Conservation (phyloP, 768 basidiomycete genomes). For the Clitopilus passeckerianus region DNA sequence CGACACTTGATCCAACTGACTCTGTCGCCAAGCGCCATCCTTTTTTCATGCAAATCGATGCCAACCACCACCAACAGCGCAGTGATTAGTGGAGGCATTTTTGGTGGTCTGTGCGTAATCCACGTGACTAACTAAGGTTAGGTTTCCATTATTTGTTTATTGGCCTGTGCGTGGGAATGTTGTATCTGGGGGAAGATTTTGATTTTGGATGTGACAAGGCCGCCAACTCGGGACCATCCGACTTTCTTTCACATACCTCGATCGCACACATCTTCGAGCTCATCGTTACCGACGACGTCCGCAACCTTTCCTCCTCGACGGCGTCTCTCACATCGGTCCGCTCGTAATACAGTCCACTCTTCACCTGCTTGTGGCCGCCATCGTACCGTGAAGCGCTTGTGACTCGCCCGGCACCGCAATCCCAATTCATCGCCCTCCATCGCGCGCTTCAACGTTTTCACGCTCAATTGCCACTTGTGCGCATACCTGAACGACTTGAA, state of each 20-base stretch:
- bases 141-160: conserved; percentile 27
- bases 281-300: conserved; percentile 22
- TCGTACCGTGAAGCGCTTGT: conserved; percentile 4
- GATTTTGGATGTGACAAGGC: conserved; percentile 38
- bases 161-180: conserved; percentile 45
- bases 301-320: conserved; percentile 15
- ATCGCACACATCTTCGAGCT: conserved; percentile 32
- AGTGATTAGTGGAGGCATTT: not conserved
- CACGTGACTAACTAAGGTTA: conserved; percentile 33
- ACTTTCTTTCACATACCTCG: conserved; percentile 46
- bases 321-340: conserved; percentile 10
- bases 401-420: not conserved
- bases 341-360: conserved; percentile 6
- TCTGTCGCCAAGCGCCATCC: not conserved
- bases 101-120: not conserved
- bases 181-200: conserved; percentile 30
- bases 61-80: not conserved
- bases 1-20: too few species aligned
- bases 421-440: conserved; percentile 4
- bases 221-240: conserved; percentile 39
- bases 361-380: conserved; percentile 9
- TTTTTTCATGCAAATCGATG: not conserved
- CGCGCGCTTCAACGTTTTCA: conserved; percentile 7
- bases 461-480: conserved; percentile 8
- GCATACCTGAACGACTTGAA: conserved; percentile 1